These are phyloP conservation scores for Fusarium xyrophilum DNA, from an alignment of 2,329 filamentous ascomycete genomes.

Conservation along the genomic window DNA sequence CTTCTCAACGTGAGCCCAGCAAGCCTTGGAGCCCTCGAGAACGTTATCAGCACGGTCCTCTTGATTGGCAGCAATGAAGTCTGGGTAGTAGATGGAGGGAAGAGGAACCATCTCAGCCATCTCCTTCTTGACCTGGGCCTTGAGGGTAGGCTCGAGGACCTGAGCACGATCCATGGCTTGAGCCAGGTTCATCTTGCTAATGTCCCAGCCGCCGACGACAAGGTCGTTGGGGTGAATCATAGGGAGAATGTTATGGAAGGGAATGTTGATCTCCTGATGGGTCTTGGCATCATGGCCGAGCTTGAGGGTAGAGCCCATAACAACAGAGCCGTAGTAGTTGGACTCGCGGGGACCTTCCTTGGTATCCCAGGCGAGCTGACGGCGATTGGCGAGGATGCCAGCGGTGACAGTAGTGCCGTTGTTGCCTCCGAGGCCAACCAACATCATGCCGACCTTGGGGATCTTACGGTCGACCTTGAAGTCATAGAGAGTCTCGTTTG, in stretches of 20 bases:
- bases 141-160: constrained; percentile 94
- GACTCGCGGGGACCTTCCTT: constrained; percentile 83
- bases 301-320: constrained; percentile 98
- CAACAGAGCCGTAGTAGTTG: constrained; percentile 98
- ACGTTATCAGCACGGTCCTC: constrained; percentile 95
- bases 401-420: constrained; percentile 97
- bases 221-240: constrained; percentile 98
- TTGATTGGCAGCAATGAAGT: constrained; percentile 99
- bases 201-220: constrained; percentile 96
- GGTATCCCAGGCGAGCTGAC: constrained; percentile 87
- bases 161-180: constrained; percentile 94
- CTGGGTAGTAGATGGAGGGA: constrained; percentile 96
- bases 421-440: constrained; percentile 97
- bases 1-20: constrained; percentile 86
- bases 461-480: constrained; percentile 97
- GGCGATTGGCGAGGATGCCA: constrained; percentile 94
- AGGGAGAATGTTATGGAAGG: constrained; percentile 90
- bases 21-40: constrained; percentile 82
- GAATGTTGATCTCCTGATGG: constrained; percentile 90
- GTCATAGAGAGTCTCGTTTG: constrained; percentile 89
- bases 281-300: constrained; percentile 87
- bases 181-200: constrained; percentile 87
- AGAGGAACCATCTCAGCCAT: constrained; percentile 88
- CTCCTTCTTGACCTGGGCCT: constrained; percentile 88
- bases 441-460: constrained; percentile 94